A percentile compares a stretch with the other conserved stretches of the same genome.
These are phyloP conservation scores for Saccharomyces eubayanus DNA, from an alignment of 805 yeast genomes.

Conservation along the genomic window DNA sequence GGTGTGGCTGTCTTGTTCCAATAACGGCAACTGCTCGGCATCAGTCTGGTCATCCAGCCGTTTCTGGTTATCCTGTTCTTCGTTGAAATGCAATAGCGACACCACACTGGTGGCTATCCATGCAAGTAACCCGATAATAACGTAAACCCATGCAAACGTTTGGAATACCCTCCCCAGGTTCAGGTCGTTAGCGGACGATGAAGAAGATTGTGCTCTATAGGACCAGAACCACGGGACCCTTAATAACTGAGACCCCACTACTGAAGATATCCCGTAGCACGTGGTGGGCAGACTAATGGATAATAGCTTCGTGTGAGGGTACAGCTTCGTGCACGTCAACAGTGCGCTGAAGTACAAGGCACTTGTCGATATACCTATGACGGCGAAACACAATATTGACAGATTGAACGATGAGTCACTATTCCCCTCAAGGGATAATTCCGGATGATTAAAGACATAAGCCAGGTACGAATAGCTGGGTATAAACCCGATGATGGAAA, in stretches of 20 bases:
- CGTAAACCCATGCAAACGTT: slow-evolving; percentile 45
- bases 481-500: slow-evolving; percentile 52
- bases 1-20: slow-evolving; percentile 22
- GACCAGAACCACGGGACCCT: slow-evolving; percentile 36
- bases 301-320: slow-evolving; percentile 64
- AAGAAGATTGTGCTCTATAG: slow-evolving; percentile 4
- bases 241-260: slow-evolving; percentile 60
- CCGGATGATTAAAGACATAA: slow-evolving; percentile 29
- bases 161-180: slow-evolving; percentile 46
- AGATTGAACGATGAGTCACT: slow-evolving; percentile 23
- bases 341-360: slow-evolving; percentile 63
- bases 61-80: background rate
- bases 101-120: slow-evolving; percentile 61
- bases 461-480: slow-evolving; percentile 57
- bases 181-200: slow-evolving; percentile 21
- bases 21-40: slow-evolving; percentile 15
- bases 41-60: slow-evolving; percentile 15
- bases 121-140: slow-evolving; percentile 48
- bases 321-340: slow-evolving; percentile 78
- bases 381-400: slow-evolving; percentile 44
- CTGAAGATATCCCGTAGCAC: slow-evolving; percentile 74
- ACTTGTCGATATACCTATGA: slow-evolving; percentile 67
- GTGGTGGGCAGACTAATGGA: slow-evolving; percentile 86
- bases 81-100: slow-evolving; percentile 40
- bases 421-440: background rate